These are phyloP conservation scores for Lactarius deliciosus DNA, from an alignment of 768 basidiomycete genomes.

Conservation along the genomic window DNA sequence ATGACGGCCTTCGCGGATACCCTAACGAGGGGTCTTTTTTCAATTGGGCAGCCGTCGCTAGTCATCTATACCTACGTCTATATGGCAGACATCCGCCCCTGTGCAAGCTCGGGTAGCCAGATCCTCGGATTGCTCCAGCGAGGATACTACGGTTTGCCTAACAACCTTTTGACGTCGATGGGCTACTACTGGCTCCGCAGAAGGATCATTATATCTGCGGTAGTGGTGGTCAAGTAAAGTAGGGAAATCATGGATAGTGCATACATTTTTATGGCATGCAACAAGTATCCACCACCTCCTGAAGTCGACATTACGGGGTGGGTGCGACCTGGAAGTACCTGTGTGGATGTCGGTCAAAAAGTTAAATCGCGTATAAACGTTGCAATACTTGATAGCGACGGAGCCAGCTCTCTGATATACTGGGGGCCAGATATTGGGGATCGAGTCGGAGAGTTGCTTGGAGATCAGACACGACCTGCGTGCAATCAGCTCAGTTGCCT, in stretches of 20 bases:
- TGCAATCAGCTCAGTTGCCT: not conserved
- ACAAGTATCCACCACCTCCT: conserved; percentile 84
- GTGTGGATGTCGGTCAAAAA: not conserved
- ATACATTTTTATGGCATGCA: conserved; percentile 86
- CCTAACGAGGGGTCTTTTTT: not conserved
- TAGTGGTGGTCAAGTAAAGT: not conserved
- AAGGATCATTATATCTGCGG: conserved; percentile 57
- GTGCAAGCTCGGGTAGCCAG: not conserved
- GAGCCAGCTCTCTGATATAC: conserved; percentile 82
- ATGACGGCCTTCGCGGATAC: conserved; percentile 2
- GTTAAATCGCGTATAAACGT: not conserved
- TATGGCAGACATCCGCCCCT: not conserved
- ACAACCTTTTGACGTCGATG: conserved; percentile 42
- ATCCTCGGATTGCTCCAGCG: conserved; percentile 7
- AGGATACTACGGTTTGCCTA: conserved; percentile 30
- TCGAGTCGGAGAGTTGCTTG: conserved; percentile 66
- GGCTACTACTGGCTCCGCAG: conserved; percentile 52
- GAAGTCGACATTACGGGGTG: conserved; percentile 94
- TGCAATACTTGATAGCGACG: conserved; percentile 79
- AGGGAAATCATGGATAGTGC: conserved; percentile 23
- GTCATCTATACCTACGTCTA: not conserved
- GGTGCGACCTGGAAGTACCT: conserved; percentile 91
- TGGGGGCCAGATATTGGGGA: conserved; percentile 72
- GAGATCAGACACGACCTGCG: conserved; percentile 71
- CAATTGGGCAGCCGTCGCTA: conserved; percentile 5